phyloP scores from a whole-genome alignment of 805 yeast genomes.

The Candida peoriensis region DNA sequence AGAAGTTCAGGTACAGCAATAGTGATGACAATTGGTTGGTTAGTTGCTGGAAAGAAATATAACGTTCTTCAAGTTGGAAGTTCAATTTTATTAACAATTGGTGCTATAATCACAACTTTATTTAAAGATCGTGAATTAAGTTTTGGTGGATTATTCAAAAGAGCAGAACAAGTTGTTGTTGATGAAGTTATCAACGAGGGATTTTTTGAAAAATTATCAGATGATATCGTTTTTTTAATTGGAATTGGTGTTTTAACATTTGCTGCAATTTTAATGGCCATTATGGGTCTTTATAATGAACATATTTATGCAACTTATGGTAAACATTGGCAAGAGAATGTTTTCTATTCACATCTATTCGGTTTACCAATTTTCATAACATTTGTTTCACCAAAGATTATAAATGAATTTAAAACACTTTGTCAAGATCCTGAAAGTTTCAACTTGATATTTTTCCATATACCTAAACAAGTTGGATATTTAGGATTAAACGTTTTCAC shows the following conservation, averaged over 20 bases:
- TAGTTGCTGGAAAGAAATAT: constrained; percentile 42
- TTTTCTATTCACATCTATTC: constrained; percentile 57
- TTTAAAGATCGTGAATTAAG: neutral
- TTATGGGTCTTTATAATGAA: constrained; percentile 55
- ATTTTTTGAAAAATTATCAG: constrained; percentile 2
- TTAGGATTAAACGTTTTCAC: constrained; percentile 43
- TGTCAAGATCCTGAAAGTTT: constrained; percentile 14
- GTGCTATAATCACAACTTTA: constrained; percentile 29
- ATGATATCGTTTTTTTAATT: constrained; percentile 16
- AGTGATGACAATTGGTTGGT: constrained; percentile 52
- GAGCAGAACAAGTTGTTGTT: constrained; percentile 2
- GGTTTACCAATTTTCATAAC: constrained; percentile 47
- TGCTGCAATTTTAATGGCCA: constrained; percentile 46
- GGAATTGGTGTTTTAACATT: constrained; percentile 34
- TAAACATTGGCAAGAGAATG: constrained; percentile 55
- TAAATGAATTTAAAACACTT: constrained; percentile 24
- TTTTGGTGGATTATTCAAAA: neutral
- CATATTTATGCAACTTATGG: constrained; percentile 43
- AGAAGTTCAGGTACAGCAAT: constrained; percentile 60
- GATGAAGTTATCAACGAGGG: neutral
- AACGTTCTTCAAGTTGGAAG: constrained; percentile 41
- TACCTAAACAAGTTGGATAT: constrained; percentile 25
- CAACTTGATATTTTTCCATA: constrained; percentile 10
- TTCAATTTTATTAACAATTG: constrained; percentile 47
- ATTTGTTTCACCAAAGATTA: constrained; percentile 28